Conservation (phyloP, 2,329 filamentous ascomycete genomes). For the Lasiodiplodia sp. region DNA sequence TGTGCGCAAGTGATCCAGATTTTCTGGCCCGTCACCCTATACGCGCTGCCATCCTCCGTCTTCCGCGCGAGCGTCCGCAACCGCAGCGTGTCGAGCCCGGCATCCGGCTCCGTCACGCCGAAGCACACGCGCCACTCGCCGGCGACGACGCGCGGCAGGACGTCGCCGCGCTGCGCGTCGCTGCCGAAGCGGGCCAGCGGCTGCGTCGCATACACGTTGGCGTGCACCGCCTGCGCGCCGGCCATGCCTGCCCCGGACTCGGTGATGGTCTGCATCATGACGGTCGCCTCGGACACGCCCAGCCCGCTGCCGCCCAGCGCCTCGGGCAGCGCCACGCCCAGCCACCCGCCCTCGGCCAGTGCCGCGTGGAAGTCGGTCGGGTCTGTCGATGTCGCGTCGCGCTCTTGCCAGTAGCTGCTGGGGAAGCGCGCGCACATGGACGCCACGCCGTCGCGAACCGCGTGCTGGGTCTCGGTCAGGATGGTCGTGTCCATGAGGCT, state of each 20-base stretch:
- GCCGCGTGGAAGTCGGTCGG: conserved; percentile 79
- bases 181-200: conserved; percentile 76
- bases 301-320: conserved; percentile 76
- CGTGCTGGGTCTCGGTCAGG: conserved; percentile 76
- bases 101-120: conserved; percentile 84
- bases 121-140: conserved; percentile 66
- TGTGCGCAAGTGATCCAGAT: conserved; percentile 91
- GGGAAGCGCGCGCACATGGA: conserved; percentile 75
- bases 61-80: conserved; percentile 70
- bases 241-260: conserved; percentile 82
- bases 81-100: conserved; percentile 78
- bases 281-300: conserved; percentile 80
- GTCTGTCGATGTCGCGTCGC: conserved; percentile 73
- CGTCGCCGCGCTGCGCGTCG: conserved; percentile 66
- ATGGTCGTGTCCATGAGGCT: conserved; percentile 74
- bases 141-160: conserved; percentile 74
- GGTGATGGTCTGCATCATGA: conserved; percentile 86
- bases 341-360: conserved; percentile 77
- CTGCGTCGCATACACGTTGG: conserved; percentile 65
- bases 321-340: conserved; percentile 81
- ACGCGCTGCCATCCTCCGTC: conserved; percentile 61
- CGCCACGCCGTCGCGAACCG: conserved; percentile 72
- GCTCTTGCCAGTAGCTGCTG: conserved; percentile 75
- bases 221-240: conserved; percentile 65
- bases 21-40: conserved; percentile 78